A percentile compares a stretch with the other conserved stretches of the same genome.
These are phyloP conservation scores for Biancaea sappan DNA, from an alignment of 306 rosid genomes.

Conservation along the genomic window DNA sequence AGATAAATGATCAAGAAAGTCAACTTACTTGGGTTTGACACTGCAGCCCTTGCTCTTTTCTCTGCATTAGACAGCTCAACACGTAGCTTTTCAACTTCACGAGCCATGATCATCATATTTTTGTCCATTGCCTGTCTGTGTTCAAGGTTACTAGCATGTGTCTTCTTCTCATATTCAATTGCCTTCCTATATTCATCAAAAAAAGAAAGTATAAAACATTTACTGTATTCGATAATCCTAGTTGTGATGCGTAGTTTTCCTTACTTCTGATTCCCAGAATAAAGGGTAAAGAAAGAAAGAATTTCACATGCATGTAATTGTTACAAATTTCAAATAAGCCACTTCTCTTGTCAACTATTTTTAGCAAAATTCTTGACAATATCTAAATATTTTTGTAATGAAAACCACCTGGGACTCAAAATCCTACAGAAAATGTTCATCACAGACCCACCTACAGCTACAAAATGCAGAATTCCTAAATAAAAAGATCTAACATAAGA, in stretches of 20 bases:
- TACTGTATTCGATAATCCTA: not conserved
- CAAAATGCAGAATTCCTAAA: not conserved
- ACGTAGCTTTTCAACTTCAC: slow-evolving; percentile 71
- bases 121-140: slow-evolving; percentile 65
- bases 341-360: not conserved
- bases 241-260: not conserved
- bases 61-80: slow-evolving; percentile 85
- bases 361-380: not conserved
- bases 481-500: not conserved
- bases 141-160: slow-evolving; percentile 61
- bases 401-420: not conserved
- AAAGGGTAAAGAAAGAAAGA: not conserved
- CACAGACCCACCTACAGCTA: not conserved
- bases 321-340: not conserved
- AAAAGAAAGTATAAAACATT: slow-evolving; percentile 20
- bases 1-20: not conserved
- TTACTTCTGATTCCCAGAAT: not conserved
- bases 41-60: slow-evolving; percentile 72
- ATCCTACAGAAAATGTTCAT: not conserved
- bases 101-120: slow-evolving; percentile 59
- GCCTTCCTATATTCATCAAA: slow-evolving; percentile 66
- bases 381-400: not conserved
- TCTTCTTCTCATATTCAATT: slow-evolving; percentile 76
- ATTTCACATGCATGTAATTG: not conserved
- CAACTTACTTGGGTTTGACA: slow-evolving; percentile 66